Percentiles rank a stretch among this genome's conserved stretches.
These are phyloP conservation scores for Citrus reticulata DNA, from an alignment of 345 rosid genomes.

Conservation along the genomic window DNA sequence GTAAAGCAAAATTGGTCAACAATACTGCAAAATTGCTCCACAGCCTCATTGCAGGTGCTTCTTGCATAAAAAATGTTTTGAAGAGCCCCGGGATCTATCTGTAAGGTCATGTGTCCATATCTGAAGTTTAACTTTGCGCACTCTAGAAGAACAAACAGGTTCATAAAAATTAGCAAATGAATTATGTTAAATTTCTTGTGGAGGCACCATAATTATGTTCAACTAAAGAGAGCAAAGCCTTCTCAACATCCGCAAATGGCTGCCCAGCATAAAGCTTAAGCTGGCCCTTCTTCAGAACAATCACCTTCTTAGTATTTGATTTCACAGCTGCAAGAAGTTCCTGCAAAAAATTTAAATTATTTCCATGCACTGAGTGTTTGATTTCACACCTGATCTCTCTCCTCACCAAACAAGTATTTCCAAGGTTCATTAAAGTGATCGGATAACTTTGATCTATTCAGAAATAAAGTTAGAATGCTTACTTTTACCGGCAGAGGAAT, in stretches of 20 bases:
- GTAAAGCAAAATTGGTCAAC: neutral
- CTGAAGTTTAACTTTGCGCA: neutral
- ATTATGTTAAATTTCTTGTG: slow-evolving; percentile 2
- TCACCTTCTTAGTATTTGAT: slow-evolving; percentile 39
- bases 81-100: neutral
- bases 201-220: slow-evolving; percentile 21
- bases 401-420: neutral
- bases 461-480: slow-evolving; percentile 17
- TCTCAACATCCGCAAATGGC: slow-evolving; percentile 67
- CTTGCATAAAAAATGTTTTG: neutral
- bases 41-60: neutral
- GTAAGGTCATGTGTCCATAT: neutral
- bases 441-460: neutral
- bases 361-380: neutral
- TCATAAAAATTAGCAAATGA: neutral
- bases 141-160: neutral
- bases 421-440: neutral
- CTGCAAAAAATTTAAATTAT: slow-evolving; percentile 31
- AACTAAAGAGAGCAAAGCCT: slow-evolving; percentile 51
- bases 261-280: slow-evolving; percentile 76
- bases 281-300: slow-evolving; percentile 72
- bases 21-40: neutral
- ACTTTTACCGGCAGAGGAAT: slow-evolving; percentile 61
- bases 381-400: no score
- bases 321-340: slow-evolving; percentile 53